Evolutionary conservation across 257 asterid genomes (phyloP).

Genomic region (Nicotiana otophora): DNA sequence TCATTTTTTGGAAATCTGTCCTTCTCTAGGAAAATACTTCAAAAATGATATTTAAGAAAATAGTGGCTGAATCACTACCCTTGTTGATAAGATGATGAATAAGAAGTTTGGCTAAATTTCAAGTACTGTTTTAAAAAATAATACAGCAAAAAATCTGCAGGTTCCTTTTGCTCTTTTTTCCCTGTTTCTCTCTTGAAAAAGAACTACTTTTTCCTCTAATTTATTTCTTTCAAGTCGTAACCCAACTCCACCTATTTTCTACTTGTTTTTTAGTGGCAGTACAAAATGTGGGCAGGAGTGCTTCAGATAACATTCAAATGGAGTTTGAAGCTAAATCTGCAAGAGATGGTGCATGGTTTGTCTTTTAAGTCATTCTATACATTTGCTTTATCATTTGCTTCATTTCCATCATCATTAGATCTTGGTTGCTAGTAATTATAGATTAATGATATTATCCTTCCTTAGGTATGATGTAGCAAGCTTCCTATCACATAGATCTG

Average conservation of each 20-base stretch:
- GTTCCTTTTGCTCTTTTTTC: neutral
- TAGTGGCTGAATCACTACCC: neutral
- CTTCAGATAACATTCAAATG: slow-evolving; percentile 55
- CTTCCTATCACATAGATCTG: slow-evolving; percentile 62
- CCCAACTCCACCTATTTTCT: neutral
- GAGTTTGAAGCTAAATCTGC: slow-evolving; percentile 96
- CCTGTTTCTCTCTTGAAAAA: neutral
- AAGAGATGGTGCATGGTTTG: slow-evolving; percentile 98
- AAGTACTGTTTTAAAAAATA: neutral
- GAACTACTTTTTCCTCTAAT: neutral
- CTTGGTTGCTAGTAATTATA: neutral
- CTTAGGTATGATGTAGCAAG: slow-evolving; percentile 77
- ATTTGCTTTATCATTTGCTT: neutral
- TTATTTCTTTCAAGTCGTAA: neutral
- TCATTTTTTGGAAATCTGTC: neutral
- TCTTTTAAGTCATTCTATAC: slow-evolving; percentile 11
- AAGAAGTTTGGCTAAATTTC: neutral
- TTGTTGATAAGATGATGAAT: neutral
- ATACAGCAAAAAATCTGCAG: neutral
- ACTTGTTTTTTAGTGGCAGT: slow-evolving; percentile 24
- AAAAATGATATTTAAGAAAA: neutral
- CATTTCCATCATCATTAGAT: neutral
- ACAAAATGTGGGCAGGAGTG: slow-evolving; percentile 49
- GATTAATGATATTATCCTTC: slow-evolving; percentile 4
- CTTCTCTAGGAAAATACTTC: neutral